Evolutionary conservation across 164 flowering plant species (phyloP), one percentile per base, ranked within the genome.

Genomic region (Nymphaea thermarum): DNA sequence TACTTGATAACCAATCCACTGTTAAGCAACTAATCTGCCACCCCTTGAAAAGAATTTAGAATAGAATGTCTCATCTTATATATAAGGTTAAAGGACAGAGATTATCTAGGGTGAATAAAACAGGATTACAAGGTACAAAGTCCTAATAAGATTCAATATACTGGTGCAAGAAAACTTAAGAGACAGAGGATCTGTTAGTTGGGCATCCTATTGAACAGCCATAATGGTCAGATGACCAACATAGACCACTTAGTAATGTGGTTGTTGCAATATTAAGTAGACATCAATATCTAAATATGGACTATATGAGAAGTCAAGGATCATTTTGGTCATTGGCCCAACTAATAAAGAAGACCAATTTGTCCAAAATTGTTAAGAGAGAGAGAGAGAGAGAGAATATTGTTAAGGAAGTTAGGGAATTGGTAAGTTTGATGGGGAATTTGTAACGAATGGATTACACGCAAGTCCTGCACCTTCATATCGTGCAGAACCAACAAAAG

Each of bases 401-500:
- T 76, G 82, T 79, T 74, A 68, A 66, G 76, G 77, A 79, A 79
- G 79, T 74, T 76, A 70, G 47, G 68, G 67, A 67, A 61, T 47
- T 59, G 72, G 73, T 68, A 47, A 70, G 43, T 61, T 53, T 71
- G 64, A 71, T 68, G 62, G 71, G 74, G 25, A 70, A 72, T 72
- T 66, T 60, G 68, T 25, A 72, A 68, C 69, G 76, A 77, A 71
- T 60, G 57, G 68, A 15, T 68, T 72, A 69, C 74, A 77, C 71
- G 73, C 71, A 75, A 71, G 63, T 59, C 72, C 36, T 43, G 68
- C 66, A 71, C 65, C 71, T 68, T 43, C 55, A 47, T 47, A 47
- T 47, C 55, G 68, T 83, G 93, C 77, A 79, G 80, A 80, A 76
- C 80, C 82, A 82, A 82, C 80, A 80, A 88, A 85, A 88, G 89